phyloP scores from a whole-genome alignment of 1,284 basidiomycete genomes.

The Ustilago crameri region DNA sequence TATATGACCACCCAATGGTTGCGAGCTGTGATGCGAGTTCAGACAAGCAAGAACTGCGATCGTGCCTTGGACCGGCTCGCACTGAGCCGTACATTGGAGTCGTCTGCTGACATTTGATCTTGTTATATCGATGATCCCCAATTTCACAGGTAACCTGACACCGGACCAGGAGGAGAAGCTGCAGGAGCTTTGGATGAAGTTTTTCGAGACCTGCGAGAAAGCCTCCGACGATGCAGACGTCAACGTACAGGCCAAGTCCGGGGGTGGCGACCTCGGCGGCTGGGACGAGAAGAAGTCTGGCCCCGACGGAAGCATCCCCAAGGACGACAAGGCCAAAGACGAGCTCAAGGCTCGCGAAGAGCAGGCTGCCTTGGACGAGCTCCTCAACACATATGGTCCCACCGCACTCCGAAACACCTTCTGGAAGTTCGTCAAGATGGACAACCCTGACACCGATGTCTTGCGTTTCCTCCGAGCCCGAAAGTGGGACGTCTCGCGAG shows the following conservation, averaged over 20 bases:
- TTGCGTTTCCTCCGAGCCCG: conserved; percentile 68
- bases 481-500: conserved; percentile 67
- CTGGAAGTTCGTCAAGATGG: conserved; percentile 64
- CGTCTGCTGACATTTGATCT: too few species aligned
- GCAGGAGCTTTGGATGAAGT: conserved; percentile 64
- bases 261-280: conserved; percentile 28
- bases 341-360: conserved; percentile 62
- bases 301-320: conserved; percentile 61
- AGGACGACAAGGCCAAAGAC: conserved; percentile 65
- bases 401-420: conserved; percentile 56
- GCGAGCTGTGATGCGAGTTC: too few species aligned
- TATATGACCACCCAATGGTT: too few species aligned
- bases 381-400: conserved; percentile 65
- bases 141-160: conserved; percentile 62
- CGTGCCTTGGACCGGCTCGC: too few species aligned
- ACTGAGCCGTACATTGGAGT: too few species aligned
- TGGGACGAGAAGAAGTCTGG: conserved; percentile 52
- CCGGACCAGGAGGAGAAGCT: conserved; percentile 64
- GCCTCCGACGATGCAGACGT: conserved; percentile 41
- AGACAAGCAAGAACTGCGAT: too few species aligned
- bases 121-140: neutral
- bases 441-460: conserved; percentile 64
- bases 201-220: conserved; percentile 51
- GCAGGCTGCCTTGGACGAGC: conserved; percentile 58
- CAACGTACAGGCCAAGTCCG: conserved; percentile 18